phyloP scores from a whole-genome alignment of 305 asterid genomes.

The Fraxinus xanthoxyloides region DNA sequence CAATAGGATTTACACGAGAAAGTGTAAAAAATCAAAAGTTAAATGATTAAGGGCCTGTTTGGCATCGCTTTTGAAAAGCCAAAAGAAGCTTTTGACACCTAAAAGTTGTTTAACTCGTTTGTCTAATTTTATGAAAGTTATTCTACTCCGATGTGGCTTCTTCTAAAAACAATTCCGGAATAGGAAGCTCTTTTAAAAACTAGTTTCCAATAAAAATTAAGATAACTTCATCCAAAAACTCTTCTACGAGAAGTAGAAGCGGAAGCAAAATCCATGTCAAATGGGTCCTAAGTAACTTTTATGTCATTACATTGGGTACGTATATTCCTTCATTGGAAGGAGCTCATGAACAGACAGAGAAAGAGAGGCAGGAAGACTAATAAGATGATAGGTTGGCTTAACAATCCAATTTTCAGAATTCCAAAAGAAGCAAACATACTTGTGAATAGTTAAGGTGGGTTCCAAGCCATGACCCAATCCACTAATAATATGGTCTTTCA shows the following conservation, averaged over 20 bases:
- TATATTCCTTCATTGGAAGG: neutral
- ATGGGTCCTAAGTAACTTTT: neutral
- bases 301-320: neutral
- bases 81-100: neutral
- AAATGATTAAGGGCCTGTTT: neutral
- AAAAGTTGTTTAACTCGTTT: neutral
- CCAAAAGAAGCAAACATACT: conserved; percentile 39
- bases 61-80: neutral
- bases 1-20: neutral
- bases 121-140: neutral
- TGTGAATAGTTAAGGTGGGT: conserved; percentile 59
- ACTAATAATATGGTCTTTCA: conserved; percentile 46
- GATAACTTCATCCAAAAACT: neutral
- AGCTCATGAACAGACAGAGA: neutral
- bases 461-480: conserved; percentile 59
- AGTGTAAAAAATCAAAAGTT: conserved; percentile 8
- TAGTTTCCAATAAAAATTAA: neutral
- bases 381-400: conserved; percentile 1
- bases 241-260: neutral
- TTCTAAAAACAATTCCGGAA: neutral
- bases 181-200: neutral
- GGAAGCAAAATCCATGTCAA: neutral
- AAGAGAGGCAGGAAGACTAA: neutral
- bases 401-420: conserved; percentile 6
- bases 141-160: neutral